Base-by-base conservation (phyloP, 1,284 basidiomycete species). In the Trichosporon sp. region DNA sequence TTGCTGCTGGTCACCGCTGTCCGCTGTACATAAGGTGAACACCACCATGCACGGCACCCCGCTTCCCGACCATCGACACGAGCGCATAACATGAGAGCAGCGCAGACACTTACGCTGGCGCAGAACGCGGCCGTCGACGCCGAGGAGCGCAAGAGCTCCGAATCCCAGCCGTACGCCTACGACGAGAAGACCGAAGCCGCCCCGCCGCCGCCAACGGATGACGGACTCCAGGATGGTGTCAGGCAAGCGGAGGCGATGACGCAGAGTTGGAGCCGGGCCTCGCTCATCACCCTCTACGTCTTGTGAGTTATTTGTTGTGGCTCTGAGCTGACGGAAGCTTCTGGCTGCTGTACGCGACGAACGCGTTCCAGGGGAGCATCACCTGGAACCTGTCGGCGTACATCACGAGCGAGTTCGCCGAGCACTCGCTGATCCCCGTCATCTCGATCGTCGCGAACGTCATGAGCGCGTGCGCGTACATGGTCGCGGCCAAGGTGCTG, bases 401-500 rank as follows among this genome's bases (percentile, higher is more conserved):
- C 66, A 70, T 82, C 32, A 72, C 72, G 5, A 74, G 72, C 23
- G 77, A 68, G 53, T 82, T 82, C 64, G 65, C 71, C 7, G 70
- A 75, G 7, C 77, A 80, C 68, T 80, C 79, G 11, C 77, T 82
- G 35, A 75, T 82, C 32, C 77, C 80, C 27, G 75, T 77, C 71
- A 81, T 81, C 68, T 70, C 71, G 13, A 74, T 80, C 67, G 80
- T 82, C 8, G 72, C 77, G 8, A 73, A 72, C 42, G 72, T 79
- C 47, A 75, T 81, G 70, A 69, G 71, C 47, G 80, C 77, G 6
- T 77, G 73, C 9, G 69, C 74, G 8, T 80, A 80, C 70, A 76
- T 82, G 73, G 72, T 74, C 1, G 27, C 79, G 7, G 79, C 78
- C 35, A 78, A 78, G 70, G 69, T 78, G 5, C 72, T 81, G 64